A percentile compares a stretch with the other conserved stretches of the same genome.
Evolutionary conservation across 2,329 filamentous ascomycete species (phyloP).

Genomic region (Aspergillus pseudonomiae): DNA sequence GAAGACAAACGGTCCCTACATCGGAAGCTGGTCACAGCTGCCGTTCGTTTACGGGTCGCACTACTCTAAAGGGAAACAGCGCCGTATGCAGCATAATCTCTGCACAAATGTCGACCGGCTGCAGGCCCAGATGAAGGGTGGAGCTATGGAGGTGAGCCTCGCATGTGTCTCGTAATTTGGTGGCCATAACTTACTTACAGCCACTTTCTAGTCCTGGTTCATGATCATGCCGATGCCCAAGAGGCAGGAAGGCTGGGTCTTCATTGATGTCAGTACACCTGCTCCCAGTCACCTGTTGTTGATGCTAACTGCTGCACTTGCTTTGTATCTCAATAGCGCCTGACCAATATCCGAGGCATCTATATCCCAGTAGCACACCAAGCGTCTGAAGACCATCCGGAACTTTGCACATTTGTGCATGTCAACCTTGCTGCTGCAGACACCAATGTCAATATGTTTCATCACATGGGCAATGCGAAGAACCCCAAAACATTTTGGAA

Average conservation of each 20-base stretch:
- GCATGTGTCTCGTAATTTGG: accelerated
- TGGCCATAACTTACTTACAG: not conserved
- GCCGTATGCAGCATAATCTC: not conserved
- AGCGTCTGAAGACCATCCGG: conserved; percentile 1
- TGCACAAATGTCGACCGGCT: not conserved
- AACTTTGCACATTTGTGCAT: conserved; percentile 4
- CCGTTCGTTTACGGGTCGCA: conserved; percentile 4
- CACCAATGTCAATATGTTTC: not conserved
- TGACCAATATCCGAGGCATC: conserved; percentile 5
- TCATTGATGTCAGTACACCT: conserved; percentile 3
- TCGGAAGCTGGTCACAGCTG: conserved; percentile 1
- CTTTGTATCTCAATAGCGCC: not conserved
- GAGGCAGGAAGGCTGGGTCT: conserved; percentile 4
- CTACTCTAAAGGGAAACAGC: not conserved
- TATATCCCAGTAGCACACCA: conserved; percentile 12
- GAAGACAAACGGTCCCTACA: not conserved
- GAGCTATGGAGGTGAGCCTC: not conserved
- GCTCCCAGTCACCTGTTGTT: not conserved
- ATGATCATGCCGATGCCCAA: conserved; percentile 11
- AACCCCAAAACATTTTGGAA: not conserved
- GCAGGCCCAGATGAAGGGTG: not conserved
- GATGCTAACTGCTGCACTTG: not conserved
- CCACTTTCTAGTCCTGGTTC: not conserved
- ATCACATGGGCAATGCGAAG: not conserved
- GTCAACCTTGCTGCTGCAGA: conserved; percentile 4